These are phyloP conservation scores for Erodium maritimum DNA, from an alignment of 345 rosid genomes.

Conservation along the genomic window DNA sequence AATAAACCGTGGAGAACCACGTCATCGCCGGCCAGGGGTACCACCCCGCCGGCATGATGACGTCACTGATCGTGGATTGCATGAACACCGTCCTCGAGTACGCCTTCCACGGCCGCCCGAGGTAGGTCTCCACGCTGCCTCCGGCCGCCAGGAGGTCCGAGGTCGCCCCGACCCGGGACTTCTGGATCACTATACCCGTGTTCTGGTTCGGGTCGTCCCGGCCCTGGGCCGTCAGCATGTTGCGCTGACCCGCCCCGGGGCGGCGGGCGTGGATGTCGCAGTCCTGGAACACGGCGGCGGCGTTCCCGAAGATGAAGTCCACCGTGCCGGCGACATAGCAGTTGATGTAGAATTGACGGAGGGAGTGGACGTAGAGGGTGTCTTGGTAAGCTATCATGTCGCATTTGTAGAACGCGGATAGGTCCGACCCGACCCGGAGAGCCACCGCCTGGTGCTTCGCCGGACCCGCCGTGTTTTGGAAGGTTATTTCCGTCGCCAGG, in stretches of 20 bases:
- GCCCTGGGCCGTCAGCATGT: conserved; percentile 13
- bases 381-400: conserved; percentile 40
- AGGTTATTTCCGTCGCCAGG: not conserved
- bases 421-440: conserved; percentile 25
- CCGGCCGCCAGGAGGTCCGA: not conserved
- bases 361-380: conserved; percentile 21
- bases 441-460: not conserved
- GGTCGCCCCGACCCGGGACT: conserved; percentile 1
- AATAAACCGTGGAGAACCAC: conserved; percentile 39
- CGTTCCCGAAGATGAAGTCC: too few species aligned
- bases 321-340: too few species aligned
- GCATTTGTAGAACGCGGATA: conserved; percentile 27
- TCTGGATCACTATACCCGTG: conserved; percentile 10
- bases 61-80: conserved; percentile 5
- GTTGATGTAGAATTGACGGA: too few species aligned
- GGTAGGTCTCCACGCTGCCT: conserved; percentile 4
- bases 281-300: too few species aligned
- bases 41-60: conserved; percentile 22
- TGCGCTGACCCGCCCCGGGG: conserved; percentile 4
- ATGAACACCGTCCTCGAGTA: too few species aligned
- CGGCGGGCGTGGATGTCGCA: conserved; percentile 10
- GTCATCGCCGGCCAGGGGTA: conserved; percentile 33
- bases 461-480: not conserved
- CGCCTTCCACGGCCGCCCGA: conserved; percentile 9
- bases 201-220: conserved; percentile 11